These are phyloP conservation scores for Aquilaria malaccensis DNA, from an alignment of 345 rosid genomes.

Conservation along the genomic window DNA sequence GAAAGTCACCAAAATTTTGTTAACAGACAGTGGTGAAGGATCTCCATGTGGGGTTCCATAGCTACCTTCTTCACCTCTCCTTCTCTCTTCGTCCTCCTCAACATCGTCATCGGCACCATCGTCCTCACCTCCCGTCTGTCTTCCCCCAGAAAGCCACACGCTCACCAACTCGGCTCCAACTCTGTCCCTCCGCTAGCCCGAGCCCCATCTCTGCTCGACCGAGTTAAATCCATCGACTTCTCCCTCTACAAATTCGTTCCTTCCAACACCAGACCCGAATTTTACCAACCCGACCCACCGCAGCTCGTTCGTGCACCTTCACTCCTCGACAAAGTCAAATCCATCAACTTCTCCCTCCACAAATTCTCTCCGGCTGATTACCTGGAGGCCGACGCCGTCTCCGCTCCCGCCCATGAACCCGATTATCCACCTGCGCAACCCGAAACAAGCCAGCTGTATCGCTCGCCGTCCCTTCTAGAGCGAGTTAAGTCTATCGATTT, in stretches of 20 bases:
- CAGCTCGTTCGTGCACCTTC: slow-evolving; percentile 38
- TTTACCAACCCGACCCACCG: slow-evolving; percentile 11
- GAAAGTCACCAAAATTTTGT: too few relatives aligned
- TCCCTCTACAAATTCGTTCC: slow-evolving; percentile 25
- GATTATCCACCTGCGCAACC: background rate
- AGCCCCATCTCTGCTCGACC: slow-evolving; percentile 41
- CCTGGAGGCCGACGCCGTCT: background rate
- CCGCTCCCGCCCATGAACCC: background rate
- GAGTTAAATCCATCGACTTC: slow-evolving; percentile 42
- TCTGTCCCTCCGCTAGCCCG: slow-evolving; percentile 27
- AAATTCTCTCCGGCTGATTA: slow-evolving; percentile 22
- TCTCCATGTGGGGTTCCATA: slow-evolving; percentile 2
- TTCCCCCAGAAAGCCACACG: background rate
- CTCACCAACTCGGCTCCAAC: slow-evolving; percentile 15
- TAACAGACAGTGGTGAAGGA: too few relatives aligned
- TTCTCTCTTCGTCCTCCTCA: slow-evolving; percentile 37
- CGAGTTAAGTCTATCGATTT: slow-evolving; percentile 15
- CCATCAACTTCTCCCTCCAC: slow-evolving; percentile 37
- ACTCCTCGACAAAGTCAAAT: slow-evolving; percentile 52
- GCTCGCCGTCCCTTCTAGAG: slow-evolving; percentile 13
- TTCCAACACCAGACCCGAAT: slow-evolving; percentile 3
- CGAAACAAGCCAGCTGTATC: background rate
- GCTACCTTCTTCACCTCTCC: slow-evolving; percentile 33
- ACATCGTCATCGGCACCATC: slow-evolving; percentile 27
- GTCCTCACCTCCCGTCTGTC: slow-evolving; percentile 21